These are phyloP conservation scores for Termitomyces sp. DNA, from an alignment of 768 basidiomycete genomes.

Conservation along the genomic window DNA sequence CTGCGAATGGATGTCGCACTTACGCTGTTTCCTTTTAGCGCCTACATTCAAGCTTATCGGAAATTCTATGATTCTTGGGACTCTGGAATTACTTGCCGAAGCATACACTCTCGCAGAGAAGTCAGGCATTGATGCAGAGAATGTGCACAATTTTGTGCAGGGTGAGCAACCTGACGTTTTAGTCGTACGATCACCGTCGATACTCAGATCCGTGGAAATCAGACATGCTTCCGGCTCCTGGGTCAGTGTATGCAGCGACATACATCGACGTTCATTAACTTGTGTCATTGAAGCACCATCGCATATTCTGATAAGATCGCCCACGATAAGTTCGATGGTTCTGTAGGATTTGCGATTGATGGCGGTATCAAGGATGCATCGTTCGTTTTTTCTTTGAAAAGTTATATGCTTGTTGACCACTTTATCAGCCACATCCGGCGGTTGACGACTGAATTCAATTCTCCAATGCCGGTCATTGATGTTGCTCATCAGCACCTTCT, in stretches of 20 bases:
- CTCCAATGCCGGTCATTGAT: constrained; percentile 69
- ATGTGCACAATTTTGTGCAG: constrained; percentile 52
- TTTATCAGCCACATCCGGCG: constrained; percentile 56
- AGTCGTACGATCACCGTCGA: constrained; percentile 1
- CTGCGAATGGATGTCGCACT: not conserved
- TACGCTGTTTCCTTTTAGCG: constrained; percentile 28
- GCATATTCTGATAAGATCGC: constrained; percentile 65
- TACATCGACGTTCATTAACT: not conserved
- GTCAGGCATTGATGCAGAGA: constrained; percentile 65
- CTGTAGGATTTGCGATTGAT: constrained; percentile 71
- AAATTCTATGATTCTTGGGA: constrained; percentile 73
- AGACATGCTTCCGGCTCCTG: constrained; percentile 69
- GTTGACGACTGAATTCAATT: constrained; percentile 57
- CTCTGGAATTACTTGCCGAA: constrained; percentile 76
- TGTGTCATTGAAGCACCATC: constrained; percentile 31
- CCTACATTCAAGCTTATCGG: constrained; percentile 74
- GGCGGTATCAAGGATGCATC: constrained; percentile 86
- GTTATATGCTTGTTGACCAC: not conserved
- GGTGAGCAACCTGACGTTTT: constrained; percentile 27
- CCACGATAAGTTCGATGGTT: constrained; percentile 68
- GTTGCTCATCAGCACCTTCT: constrained; percentile 74
- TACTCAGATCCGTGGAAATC: not conserved
- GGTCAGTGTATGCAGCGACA: constrained; percentile 25
- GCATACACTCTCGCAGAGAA: constrained; percentile 83
- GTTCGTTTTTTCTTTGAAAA: constrained; percentile 26